Conservation (phyloP, 805 yeast species). For the Yueomyces sp. region DNA sequence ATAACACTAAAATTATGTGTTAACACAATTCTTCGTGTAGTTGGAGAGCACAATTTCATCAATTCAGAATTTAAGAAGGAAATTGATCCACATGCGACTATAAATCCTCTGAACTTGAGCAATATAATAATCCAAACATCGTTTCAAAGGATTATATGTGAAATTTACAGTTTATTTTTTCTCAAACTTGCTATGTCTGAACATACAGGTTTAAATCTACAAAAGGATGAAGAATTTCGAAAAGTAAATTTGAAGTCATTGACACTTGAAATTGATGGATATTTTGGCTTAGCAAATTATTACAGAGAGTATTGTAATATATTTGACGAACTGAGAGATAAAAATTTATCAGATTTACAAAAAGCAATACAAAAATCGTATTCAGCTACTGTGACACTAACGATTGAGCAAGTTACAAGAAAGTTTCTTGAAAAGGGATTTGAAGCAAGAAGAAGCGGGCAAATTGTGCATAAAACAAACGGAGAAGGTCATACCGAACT, state of each 20-base stretch:
- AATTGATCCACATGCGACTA: not conserved
- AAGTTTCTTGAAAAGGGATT: not conserved
- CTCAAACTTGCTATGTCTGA: not conserved
- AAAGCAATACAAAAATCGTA: not conserved
- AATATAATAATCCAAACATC: not conserved
- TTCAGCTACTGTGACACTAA: not conserved
- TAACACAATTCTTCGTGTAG: not conserved
- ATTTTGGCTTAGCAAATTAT: not conserved
- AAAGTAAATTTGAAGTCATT: not conserved
- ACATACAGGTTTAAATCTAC: not conserved
- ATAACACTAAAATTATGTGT: not conserved
- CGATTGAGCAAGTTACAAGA: not conserved
- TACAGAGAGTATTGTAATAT: not conserved
- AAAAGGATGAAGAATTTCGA: not conserved
- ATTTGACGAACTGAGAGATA: not conserved
- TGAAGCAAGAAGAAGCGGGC: not conserved
- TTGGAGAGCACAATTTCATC: not conserved
- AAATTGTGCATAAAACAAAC: not conserved
- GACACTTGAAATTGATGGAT: not conserved
- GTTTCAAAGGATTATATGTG: not conserved
- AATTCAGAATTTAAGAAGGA: not conserved
- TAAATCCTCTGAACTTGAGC: not conserved
- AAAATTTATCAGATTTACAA: not conserved
- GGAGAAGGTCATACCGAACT: not conserved
- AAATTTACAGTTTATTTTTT: not conserved